These are phyloP conservation scores for Spatholobus suberectus DNA, from an alignment of 306 rosid genomes.

Conservation along the genomic window DNA sequence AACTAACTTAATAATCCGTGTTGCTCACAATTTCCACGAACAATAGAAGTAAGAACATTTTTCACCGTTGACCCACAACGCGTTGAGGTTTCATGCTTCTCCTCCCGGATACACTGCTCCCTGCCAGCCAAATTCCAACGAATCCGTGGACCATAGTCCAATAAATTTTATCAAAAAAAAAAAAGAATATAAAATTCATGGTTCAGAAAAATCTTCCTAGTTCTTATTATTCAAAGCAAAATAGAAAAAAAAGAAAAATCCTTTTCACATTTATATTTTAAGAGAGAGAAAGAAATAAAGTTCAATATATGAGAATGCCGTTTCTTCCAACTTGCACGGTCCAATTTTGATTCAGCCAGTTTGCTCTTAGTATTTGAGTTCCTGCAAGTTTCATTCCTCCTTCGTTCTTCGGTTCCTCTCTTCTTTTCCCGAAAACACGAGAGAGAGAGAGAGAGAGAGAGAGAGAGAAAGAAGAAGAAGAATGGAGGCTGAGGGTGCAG, in stretches of 20 bases:
- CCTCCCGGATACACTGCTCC: neutral
- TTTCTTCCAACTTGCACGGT: slow-evolving; percentile 14
- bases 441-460: neutral
- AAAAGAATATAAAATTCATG: neutral
- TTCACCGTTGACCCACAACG: neutral
- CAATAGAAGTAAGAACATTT: neutral
- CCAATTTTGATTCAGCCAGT: slow-evolving; percentile 36
- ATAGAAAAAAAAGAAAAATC: neutral
- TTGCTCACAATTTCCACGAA: neutral
- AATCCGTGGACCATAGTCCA: slow-evolving; percentile 22
- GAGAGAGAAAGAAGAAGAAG: slow-evolving; percentile 20
- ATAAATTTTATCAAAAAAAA: too few species aligned
- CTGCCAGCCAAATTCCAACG: slow-evolving; percentile 42
- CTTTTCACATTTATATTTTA: neutral
- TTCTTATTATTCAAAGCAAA: neutral
- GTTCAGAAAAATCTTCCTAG: slow-evolving; percentile 12
- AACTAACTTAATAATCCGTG: neutral
- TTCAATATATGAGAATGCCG: neutral
- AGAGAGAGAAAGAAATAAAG: neutral
- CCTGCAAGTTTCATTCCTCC: slow-evolving; percentile 3
- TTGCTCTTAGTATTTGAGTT: too few species aligned
- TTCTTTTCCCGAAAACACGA: neutral
- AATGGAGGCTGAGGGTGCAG: slow-evolving; percentile 63
- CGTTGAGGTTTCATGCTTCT: neutral
- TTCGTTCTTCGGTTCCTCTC: slow-evolving; percentile 9